phyloP scores from a whole-genome alignment of 2,329 filamentous ascomycete genomes.

The Ascochyta pisi region DNA sequence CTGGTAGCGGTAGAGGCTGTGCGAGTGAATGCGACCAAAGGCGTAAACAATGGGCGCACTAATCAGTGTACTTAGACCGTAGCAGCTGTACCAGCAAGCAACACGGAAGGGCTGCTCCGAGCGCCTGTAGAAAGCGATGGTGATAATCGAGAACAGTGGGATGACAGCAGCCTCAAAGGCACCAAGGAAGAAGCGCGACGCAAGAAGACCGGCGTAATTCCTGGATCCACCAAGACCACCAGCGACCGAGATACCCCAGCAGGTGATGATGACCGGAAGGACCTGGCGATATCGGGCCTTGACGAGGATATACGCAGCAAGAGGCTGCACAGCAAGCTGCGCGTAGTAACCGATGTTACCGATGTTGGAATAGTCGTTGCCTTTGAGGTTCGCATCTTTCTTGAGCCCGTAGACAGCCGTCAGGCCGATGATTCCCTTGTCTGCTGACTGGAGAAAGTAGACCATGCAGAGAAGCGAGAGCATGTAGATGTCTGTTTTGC shows the following conservation, averaged over 20 bases:
- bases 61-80: constrained; percentile 65
- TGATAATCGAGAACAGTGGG: constrained; percentile 37
- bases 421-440: constrained; percentile 59
- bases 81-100: constrained; percentile 70
- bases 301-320: constrained; percentile 58
- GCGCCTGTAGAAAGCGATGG: constrained; percentile 32
- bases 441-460: constrained; percentile 42
- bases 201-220: constrained; percentile 29
- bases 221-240: constrained; percentile 30
- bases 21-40: constrained; percentile 62
- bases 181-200: constrained; percentile 32
- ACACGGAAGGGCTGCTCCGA: constrained; percentile 30
- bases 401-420: constrained; percentile 62
- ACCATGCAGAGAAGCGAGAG: constrained; percentile 34
- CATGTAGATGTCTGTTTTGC: constrained; percentile 33
- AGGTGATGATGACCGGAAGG: constrained; percentile 42
- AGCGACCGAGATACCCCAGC: constrained; percentile 57
- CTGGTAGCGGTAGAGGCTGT: constrained; percentile 67
- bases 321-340: constrained; percentile 61
- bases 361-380: constrained; percentile 57
- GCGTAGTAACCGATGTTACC: constrained; percentile 58
- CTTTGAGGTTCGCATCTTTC: constrained; percentile 45
- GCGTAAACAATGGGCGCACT: constrained; percentile 68
- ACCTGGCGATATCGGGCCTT: constrained; percentile 47
- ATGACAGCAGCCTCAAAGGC: constrained; percentile 38